phyloP scores from a whole-genome alignment of 2,329 filamentous ascomycete genomes.

The Cordyceps javanica region DNA sequence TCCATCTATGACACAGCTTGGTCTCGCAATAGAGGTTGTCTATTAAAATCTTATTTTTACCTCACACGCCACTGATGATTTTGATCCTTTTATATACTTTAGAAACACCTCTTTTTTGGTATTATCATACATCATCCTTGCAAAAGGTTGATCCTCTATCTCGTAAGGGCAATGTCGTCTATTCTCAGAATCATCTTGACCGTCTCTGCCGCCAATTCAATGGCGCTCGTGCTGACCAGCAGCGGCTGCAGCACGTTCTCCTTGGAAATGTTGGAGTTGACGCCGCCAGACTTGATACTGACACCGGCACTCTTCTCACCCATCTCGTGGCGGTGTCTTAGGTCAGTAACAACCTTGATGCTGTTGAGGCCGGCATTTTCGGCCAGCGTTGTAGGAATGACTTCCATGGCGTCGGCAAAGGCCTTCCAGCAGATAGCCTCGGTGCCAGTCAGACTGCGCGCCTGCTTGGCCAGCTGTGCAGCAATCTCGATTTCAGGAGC shows the following conservation, averaged over 20 bases:
- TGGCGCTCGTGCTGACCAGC: conserved; percentile 93
- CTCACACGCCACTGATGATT: not conserved
- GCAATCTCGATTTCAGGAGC: conserved; percentile 96
- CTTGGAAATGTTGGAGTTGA: conserved; percentile 93
- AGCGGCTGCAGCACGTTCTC: conserved; percentile 96
- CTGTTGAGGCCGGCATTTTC: conserved; percentile 97
- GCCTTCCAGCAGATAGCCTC: conserved; percentile 99
- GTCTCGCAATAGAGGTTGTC: not conserved
- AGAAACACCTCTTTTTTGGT: conserved; percentile 19
- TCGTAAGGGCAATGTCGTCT: conserved; percentile 59
- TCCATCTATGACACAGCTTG: not conserved
- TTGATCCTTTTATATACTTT: conserved; percentile 13
- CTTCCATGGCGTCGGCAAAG: conserved; percentile 95
- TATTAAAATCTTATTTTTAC: conserved; percentile 13
- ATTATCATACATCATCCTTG: conserved; percentile 33
- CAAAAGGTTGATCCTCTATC: conserved; percentile 36
- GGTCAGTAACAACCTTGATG: conserved; percentile 96
- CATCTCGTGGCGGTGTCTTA: conserved; percentile 88
- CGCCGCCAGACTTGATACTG: conserved; percentile 95
- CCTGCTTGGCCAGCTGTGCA: conserved; percentile 73
- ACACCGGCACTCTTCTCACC: conserved; percentile 95
- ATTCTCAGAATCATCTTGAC: conserved; percentile 85
- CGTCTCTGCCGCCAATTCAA: conserved; percentile 94
- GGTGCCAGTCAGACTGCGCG: conserved; percentile 79
- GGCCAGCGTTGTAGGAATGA: conserved; percentile 91